phyloP scores from a whole-genome alignment of 305 asterid genomes.

The Fraxinus paxiana region DNA sequence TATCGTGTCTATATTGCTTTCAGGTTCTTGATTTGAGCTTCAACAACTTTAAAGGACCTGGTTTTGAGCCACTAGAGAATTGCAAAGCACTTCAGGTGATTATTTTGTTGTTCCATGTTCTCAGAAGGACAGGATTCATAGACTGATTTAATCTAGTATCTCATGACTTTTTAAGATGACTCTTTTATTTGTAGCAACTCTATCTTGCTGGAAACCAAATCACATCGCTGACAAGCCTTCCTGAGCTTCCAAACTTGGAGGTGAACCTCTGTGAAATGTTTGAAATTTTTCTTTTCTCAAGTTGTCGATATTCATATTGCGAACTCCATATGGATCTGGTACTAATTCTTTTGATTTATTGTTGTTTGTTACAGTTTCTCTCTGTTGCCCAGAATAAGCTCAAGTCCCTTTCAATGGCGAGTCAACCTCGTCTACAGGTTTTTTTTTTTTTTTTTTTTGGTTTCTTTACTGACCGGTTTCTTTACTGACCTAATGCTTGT shows the following conservation, averaged over 20 bases:
- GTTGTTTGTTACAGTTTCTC: conserved; percentile 61
- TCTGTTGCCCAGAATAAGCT: conserved; percentile 98
- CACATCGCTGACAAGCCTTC: conserved; percentile 88
- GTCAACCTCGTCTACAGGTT: conserved; percentile 99
- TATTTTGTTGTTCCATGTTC: conserved; percentile 16
- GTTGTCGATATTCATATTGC: conserved; percentile 18
- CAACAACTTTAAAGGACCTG: conserved; percentile 98
- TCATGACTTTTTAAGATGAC: conserved; percentile 16
- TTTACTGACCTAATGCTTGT: conserved; percentile 18
- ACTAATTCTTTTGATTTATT: conserved; percentile 3
- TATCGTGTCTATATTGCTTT: conserved; percentile 20
- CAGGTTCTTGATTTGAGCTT: conserved; percentile 99
- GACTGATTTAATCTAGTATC: conserved; percentile 6
- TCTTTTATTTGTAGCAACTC: conserved; percentile 68
- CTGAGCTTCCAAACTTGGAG: conserved; percentile 98
- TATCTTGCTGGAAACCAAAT: conserved; percentile 98
- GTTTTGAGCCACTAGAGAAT: conserved; percentile 91
- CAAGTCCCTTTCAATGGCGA: conserved; percentile 91
- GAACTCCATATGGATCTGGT: conserved; percentile 17
- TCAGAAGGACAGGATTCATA: conserved; percentile 10
- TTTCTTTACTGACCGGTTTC: conserved; percentile 27
- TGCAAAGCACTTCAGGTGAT: conserved; percentile 92
- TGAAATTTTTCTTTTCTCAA: background rate
- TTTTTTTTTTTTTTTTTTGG: conserved; percentile 37
- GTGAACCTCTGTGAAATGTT: conserved; percentile 39